Percentiles rank a stretch among this genome's conserved stretches.
Conservation (phyloP, 2,329 filamentous ascomycete genomes). For the Gremmenia infestans region DNA sequence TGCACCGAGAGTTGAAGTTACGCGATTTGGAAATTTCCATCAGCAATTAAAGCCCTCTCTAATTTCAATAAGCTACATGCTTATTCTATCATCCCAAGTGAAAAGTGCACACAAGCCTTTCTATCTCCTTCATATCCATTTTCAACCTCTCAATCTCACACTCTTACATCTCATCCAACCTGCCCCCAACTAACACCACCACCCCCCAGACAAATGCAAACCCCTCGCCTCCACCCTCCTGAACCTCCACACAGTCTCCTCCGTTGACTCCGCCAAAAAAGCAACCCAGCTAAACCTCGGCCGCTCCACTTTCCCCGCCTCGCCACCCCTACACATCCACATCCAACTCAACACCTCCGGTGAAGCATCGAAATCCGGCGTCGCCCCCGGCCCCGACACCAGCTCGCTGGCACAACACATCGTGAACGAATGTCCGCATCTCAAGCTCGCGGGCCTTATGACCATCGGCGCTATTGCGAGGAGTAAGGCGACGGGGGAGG, state of each 20-base stretch:
- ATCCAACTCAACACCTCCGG: slow-evolving; percentile 95
- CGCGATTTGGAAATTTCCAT: no score
- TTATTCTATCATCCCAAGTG: no score
- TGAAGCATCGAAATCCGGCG: slow-evolving; percentile 80
- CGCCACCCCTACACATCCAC: slow-evolving; percentile 52
- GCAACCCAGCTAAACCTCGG: slow-evolving; percentile 75
- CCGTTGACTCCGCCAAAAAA: slow-evolving; percentile 84
- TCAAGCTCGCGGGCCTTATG: slow-evolving; percentile 82
- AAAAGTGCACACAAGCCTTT: no score
- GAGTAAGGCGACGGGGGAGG: slow-evolving; percentile 65
- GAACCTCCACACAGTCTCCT: slow-evolving; percentile 88
- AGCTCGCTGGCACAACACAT: slow-evolving; percentile 66
- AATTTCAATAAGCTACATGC: no score
- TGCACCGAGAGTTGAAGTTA: no score
- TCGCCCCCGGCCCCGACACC: slow-evolving; percentile 59
- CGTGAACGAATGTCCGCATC: slow-evolving; percentile 61
- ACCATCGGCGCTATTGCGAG: slow-evolving; percentile 94
- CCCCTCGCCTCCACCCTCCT: slow-evolving; percentile 74
- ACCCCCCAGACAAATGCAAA: slow-evolving; percentile 75
- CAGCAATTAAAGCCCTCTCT: no score
- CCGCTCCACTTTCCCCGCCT: slow-evolving; percentile 41
- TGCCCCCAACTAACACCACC: not conserved
- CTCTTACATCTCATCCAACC: not conserved
- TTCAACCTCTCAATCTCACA: not conserved
- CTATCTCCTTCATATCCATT: not conserved